Evolutionary conservation across 768 basidiomycete species (phyloP), one percentile per base, ranked within the genome.

Genomic region (Austroboletus festivus): DNA sequence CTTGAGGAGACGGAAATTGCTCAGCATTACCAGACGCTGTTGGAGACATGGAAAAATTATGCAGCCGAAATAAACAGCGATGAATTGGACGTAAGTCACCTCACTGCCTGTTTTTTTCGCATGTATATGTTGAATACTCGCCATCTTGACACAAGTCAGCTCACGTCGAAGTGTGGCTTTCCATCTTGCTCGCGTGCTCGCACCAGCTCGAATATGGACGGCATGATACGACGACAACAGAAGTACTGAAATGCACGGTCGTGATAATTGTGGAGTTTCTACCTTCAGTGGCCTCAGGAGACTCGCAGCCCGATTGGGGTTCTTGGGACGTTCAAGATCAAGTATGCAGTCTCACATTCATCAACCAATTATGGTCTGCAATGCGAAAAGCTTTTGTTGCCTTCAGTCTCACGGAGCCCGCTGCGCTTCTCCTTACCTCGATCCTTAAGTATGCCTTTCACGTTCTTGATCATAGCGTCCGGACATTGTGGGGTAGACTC

Each of bases 151-250:
- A 41, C 24, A 53, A 80, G 79, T 51, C 61, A 13, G 63, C 63
- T 37, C 63, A 81, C 21, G 39, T 78, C 4, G 59, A 67, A 37
- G 63, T 71, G 1, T 86, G 84, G 84, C 72, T 78, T 51, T 73
- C 77, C 0, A 69, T 86, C 16, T 64, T 86, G n/a, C 72, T 81
- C 21, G 74, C 66, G 16, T 75, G 73, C 37, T 67, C 75, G 10
- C 71, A 76, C 43, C 58, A 77, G 11, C 70, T 72, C 1, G 71
- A 76, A 47, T 70, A 61, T 19, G 59, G 59, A 26, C 64, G 62
- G 1, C 70, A 74, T 53, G 56, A 73, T 12, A 66, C 71, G 1
- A 52, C 71, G 3, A 50, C 68, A 16, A 47, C 72, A 0, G 56
- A 67, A 4, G 65, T 74, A 42, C 65, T 73, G 15, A 60, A 53